Percentiles rank a stretch among this genome's conserved stretches.
phyloP scores from a whole-genome alignment of 2,329 filamentous ascomycete genomes.

The Alternaria sp. region DNA sequence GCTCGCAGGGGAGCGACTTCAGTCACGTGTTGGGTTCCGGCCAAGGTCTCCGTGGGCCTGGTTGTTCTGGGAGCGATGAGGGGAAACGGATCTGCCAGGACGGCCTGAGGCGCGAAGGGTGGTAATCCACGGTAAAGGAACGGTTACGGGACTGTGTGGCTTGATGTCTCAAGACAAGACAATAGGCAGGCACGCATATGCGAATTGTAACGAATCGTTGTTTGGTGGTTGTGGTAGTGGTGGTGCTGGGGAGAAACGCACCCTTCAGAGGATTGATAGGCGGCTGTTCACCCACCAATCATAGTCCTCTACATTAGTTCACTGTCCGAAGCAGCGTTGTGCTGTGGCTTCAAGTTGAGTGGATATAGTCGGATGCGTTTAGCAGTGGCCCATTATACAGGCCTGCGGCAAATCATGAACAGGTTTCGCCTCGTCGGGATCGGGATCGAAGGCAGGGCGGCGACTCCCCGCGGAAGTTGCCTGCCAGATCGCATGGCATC shows the following conservation, averaged over 20 bases:
- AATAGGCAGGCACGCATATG: background rate
- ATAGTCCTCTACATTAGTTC: background rate
- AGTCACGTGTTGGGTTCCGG: background rate
- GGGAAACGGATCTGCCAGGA: background rate
- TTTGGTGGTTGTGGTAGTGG: background rate
- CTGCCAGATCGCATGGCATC: background rate
- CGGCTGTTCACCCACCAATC: background rate
- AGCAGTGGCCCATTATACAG: background rate
- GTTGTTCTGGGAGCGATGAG: background rate
- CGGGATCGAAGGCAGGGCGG: conserved; percentile 1
- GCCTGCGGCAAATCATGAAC: conserved; percentile 3
- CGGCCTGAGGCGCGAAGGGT: background rate
- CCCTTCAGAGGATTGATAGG: background rate
- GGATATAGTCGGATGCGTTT: background rate
- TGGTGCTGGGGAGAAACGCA: background rate
- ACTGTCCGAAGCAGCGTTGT: background rate
- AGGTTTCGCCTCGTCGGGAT: conserved; percentile 3
- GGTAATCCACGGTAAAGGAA: background rate
- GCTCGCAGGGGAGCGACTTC: background rate
- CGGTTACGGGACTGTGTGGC: background rate
- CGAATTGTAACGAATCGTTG: background rate
- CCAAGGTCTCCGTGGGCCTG: background rate
- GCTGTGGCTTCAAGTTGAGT: background rate
- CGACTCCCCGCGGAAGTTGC: background rate
- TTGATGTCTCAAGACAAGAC: background rate